Conservation (phyloP, 2,329 filamentous ascomycete genomes). For the Verticillium tricorpus region DNA sequence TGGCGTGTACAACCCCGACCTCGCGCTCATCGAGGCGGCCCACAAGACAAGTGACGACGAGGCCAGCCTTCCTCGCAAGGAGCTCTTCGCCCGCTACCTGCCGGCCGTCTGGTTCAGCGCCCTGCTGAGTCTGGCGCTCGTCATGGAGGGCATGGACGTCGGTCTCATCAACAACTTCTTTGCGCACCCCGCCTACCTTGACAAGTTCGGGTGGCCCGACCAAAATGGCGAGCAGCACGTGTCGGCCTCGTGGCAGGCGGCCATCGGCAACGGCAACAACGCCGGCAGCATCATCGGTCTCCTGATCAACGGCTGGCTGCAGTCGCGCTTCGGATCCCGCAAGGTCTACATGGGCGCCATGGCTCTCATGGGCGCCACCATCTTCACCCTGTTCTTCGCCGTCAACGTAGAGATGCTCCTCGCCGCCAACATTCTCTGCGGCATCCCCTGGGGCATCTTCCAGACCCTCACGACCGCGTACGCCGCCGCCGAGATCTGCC, state of each 20-base stretch:
- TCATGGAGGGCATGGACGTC: conserved; percentile 31
- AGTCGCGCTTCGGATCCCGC: conserved; percentile 26
- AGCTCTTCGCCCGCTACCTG: conserved; percentile 24
- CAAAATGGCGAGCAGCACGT: conserved; percentile 30
- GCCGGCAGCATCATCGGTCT: conserved; percentile 40
- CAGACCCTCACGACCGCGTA: conserved; percentile 31
- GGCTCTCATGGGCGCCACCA: conserved; percentile 25
- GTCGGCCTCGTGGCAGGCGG: conserved; percentile 38
- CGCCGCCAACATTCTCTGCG: conserved; percentile 16
- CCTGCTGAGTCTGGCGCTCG: conserved; percentile 23
- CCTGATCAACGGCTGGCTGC: conserved; percentile 33
- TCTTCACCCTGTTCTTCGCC: conserved; percentile 33
- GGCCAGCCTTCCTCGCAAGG: conserved; percentile 20
- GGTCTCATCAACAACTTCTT: conserved; percentile 35
- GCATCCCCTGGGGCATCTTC: conserved; percentile 28
- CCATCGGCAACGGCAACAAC: conserved; percentile 32
- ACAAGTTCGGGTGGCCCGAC: conserved; percentile 27
- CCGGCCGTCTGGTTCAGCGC: conserved; percentile 22
- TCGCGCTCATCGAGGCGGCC: conserved; percentile 27
- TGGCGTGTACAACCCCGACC: conserved; percentile 15
- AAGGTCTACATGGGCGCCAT: conserved; percentile 32
- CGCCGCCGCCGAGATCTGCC: conserved; percentile 28
- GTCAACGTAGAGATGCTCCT: conserved; percentile 25
- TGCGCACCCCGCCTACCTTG: conserved; percentile 22
- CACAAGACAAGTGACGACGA: conserved; percentile 23